Evolutionary conservation across 345 rosid species (phyloP).

Genomic region (Trapa bicornis): DNA sequence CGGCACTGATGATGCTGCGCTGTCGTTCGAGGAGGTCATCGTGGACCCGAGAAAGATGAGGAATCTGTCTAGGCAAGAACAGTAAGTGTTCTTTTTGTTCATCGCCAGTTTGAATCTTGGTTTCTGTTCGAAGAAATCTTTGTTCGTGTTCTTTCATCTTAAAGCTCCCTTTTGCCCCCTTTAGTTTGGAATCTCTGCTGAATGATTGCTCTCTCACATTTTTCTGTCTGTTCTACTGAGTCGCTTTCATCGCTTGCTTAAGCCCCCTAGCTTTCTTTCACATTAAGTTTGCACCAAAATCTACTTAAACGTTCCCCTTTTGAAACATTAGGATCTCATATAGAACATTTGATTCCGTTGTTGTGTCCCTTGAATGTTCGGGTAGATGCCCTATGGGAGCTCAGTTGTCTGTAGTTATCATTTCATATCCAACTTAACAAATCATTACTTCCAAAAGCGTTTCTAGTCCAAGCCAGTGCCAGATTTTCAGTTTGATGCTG

Average conservation of each 20-base stretch:
- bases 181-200: background rate
- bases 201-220: background rate
- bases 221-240: too few relatives aligned
- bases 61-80: constrained; percentile 10
- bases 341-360: background rate
- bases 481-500: background rate
- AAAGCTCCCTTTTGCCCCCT: background rate
- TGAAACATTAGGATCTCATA: background rate
- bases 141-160: background rate
- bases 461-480: background rate
- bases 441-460: background rate
- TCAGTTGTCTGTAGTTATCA: background rate
- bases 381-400: background rate
- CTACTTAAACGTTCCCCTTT: background rate
- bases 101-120: background rate
- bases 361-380: background rate
- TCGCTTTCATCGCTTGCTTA: background rate
- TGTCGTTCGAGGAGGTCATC: constrained; percentile 45
- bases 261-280: background rate
- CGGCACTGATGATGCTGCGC: constrained; percentile 34
- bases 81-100: constrained; percentile 15
- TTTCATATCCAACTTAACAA: background rate
- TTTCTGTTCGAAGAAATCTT: background rate
- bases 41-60: constrained; percentile 25
- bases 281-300: background rate